Evolutionary conservation across 495 filamentous ascomycete genomes (phyloP).

Genomic region (Hypoxylon fuscum): DNA sequence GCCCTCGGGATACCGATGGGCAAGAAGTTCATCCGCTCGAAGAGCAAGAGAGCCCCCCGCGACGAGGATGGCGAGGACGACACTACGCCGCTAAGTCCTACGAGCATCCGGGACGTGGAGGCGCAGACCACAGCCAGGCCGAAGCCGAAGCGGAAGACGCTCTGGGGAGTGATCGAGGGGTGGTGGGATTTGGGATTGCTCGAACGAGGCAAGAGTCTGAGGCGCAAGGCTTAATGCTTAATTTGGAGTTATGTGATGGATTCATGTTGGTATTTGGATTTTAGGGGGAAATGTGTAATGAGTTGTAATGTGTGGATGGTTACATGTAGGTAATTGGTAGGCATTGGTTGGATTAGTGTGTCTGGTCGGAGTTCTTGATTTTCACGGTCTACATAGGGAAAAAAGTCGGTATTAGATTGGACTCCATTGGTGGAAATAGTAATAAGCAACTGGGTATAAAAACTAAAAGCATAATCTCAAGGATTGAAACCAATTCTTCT

Average conservation of each 20-base stretch:
- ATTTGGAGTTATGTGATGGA: not conserved
- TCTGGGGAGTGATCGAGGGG: slow-evolving; percentile 52
- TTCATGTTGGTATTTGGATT: no score
- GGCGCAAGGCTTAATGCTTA: slow-evolving; percentile 29
- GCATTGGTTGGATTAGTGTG: not conserved
- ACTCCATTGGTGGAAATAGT: slow-evolving; percentile 13
- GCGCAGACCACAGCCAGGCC: slow-evolving; percentile 14
- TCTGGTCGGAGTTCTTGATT: slow-evolving; percentile 12
- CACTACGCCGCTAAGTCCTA: slow-evolving; percentile 35
- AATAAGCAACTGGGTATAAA: slow-evolving; percentile 7
- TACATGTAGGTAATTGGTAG: no score
- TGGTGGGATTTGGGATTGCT: slow-evolving; percentile 61
- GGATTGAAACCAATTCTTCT: no score
- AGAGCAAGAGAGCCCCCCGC: slow-evolving; percentile 21
- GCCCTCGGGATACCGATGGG: slow-evolving; percentile 38
- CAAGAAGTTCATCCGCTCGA: slow-evolving; percentile 16
- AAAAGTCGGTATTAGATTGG: slow-evolving; percentile 13
- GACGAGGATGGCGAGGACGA: slow-evolving; percentile 19
- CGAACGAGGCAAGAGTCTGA: slow-evolving; percentile 39
- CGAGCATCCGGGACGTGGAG: slow-evolving; percentile 6
- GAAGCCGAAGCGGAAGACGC: slow-evolving; percentile 49
- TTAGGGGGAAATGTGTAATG: slow-evolving; percentile 16
- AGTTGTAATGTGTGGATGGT: slow-evolving; percentile 11
- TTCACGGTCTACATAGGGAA: not conserved
- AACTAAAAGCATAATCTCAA: no score